A percentile compares a stretch with the other conserved stretches of the same genome.
These are phyloP conservation scores for Ajuga chamaepitys DNA, from an alignment of 257 asterid genomes.

Conservation along the genomic window DNA sequence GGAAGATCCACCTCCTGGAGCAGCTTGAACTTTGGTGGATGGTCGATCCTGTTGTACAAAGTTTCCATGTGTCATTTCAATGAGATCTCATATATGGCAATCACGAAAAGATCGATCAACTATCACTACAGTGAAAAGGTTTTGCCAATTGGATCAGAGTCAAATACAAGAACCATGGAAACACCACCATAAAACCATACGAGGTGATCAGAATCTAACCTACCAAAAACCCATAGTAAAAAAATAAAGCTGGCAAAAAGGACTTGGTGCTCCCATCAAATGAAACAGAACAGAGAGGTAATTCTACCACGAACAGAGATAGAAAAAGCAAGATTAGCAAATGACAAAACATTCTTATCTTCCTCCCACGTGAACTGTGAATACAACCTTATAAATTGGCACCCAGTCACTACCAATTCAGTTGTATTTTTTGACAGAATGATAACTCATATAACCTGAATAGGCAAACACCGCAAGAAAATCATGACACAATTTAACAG, in stretches of 20 bases:
- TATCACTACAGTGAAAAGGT: neutral
- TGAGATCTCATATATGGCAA: neutral
- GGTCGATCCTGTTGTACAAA: slow-evolving; percentile 43
- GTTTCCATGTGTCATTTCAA: neutral
- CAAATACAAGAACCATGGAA: too few species aligned
- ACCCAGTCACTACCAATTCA: neutral
- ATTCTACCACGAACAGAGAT: neutral
- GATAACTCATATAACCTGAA: neutral
- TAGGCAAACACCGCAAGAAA: neutral
- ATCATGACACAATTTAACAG: neutral
- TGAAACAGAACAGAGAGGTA: neutral
- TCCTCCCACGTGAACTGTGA: neutral
- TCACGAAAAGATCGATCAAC: neutral
- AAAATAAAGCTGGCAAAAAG: too few species aligned
- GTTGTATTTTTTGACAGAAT: neutral
- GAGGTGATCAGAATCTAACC: too few species aligned
- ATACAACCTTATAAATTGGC: neutral
- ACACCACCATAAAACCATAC: too few species aligned
- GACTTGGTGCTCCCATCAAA: slow-evolving; percentile 9
- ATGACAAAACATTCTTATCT: neutral
- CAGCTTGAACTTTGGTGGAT: slow-evolving; percentile 53
- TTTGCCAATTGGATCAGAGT: neutral
- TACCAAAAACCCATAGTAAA: too few species aligned
- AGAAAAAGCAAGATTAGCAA: neutral
- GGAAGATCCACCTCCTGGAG: too few species aligned